A percentile compares a stretch with the other conserved stretches of the same genome.
These are phyloP conservation scores for Sordaria brevicollis DNA, from an alignment of 495 filamentous ascomycete genomes.

Conservation along the genomic window DNA sequence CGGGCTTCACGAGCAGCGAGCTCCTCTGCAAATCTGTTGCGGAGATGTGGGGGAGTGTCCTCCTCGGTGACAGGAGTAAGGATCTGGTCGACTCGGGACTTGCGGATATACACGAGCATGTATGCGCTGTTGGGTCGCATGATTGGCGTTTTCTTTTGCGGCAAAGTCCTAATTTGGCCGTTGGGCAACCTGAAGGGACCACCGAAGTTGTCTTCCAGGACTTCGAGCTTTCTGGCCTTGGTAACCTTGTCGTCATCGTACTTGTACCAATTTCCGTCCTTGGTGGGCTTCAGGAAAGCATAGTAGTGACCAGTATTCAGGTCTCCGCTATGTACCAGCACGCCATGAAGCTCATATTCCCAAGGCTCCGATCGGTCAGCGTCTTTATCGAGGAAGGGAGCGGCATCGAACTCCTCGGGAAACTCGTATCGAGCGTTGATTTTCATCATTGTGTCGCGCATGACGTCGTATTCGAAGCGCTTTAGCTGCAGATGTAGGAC, in stretches of 20 bases:
- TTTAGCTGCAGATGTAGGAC: conserved; percentile 95
- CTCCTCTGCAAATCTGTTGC: conserved; percentile 70
- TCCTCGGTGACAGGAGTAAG: conserved; percentile 61
- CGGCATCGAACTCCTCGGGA: conserved; percentile 83
- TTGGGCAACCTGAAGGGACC: conserved; percentile 64
- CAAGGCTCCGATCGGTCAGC: conserved; percentile 85
- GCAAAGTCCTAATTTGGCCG: conserved; percentile 22
- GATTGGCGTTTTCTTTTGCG: conserved; percentile 36
- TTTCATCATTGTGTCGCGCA: conserved; percentile 96
- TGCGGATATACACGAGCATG: conserved; percentile 96
- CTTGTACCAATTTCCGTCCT: conserved; percentile 89
- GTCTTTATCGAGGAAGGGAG: conserved; percentile 75
- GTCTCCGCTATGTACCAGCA: conserved; percentile 93
- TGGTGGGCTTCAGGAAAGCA: conserved; percentile 86
- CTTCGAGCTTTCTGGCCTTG: conserved; percentile 81
- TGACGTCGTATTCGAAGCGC: conserved; percentile 94
- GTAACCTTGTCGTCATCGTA: conserved; percentile 97
- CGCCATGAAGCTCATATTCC: conserved; percentile 86
- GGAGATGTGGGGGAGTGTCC: conserved; percentile 77
- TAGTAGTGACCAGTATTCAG: conserved; percentile 99
- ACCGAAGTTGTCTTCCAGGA: conserved; percentile 92
- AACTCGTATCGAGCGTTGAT: conserved; percentile 98
- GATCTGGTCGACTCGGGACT: conserved; percentile 69
- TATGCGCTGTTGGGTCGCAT: conserved; percentile 66
- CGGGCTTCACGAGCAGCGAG: conserved; percentile 58